Evolutionary conservation across 176 grass and related monocot genomes (phyloP), one percentile per base, ranked within the genome.

Genomic region (Pontederia paniculata): DNA sequence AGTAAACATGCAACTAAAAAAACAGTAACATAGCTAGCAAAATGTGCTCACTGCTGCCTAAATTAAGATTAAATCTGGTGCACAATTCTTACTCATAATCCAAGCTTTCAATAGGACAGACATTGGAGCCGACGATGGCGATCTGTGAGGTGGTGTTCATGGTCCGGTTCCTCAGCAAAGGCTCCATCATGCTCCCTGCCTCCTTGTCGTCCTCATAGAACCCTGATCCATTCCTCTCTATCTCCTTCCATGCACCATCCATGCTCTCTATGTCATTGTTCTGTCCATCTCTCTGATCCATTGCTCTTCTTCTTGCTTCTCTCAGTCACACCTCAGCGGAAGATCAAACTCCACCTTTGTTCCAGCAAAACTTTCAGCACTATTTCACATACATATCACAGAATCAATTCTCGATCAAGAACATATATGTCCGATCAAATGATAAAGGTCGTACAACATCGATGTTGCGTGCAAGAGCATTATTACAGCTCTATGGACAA

Each of bases 101-200:
- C 21, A 96, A 76, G 73, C 91, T 89, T 63, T 89, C 86, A 57
- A 96, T 50, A 16, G 85, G 74, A 74, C 68, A 96, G 50, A 96
- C 68, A 46, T 89, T 96, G 60, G 91, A 82, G 1, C 91, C 86
- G 57, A 96, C 68, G 42, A 96, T 89, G 52, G 91, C 91, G 41
- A 89, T 81, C 86, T 96, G 91, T 16, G 85, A 89, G 17, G 91
- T 89, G 18, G 86, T 84, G 69, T 89, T 89, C 64, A 75, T 50
- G 28, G 91, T 86, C 23, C 82, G 80, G 64, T 73, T 83, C 67
- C 91, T 70, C 55, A 89, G 74, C 54, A 96, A 76, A 20, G 80
- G 86, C 68, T 87, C 46, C 1, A 49, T 75, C 21, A 60, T 67
- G 8, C 82, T 68, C 54, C 54, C 77, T 8, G 72, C 74, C 17